Evolutionary conservation across 2,329 filamentous ascomycete species (phyloP), one percentile per base, ranked within the genome.

Genomic region (Penicillium occitanis): DNA sequence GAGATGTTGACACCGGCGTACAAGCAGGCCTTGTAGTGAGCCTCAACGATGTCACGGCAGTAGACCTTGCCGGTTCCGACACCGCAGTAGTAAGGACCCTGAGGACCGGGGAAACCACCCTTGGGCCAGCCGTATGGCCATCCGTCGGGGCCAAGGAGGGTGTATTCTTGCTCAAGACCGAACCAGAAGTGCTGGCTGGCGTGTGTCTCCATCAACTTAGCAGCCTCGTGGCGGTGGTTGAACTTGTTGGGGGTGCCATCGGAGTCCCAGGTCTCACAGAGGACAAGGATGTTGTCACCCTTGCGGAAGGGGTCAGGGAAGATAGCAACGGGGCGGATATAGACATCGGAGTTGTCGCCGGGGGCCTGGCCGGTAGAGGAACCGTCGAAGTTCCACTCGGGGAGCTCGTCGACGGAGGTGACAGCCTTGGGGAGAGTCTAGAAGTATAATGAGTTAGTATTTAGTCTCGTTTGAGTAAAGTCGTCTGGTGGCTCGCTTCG

Each of bases 81-180:
- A 91, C 94, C 95, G 81, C 94, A 97, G 90, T 96, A 97, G 87
- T 96, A 96, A 69, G 92, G 92, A 71, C 93, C 93, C 83, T 96
- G 93, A 72, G 93, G 92, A 79, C 91, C 93, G 70, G 93, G 93
- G 90, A 90, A 96, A 76, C 92, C 92, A 76, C 90, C 89, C 81
- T 87, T 87, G 77, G 91, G 91, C 91, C 92, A 96, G 83, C 95
- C 95, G 76, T 93, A 97, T 64, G 95, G 95, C 83, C 92, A 90
- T 80, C 93, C 91, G 73, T 90, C 87, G 72, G 88, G 82, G 76
- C 94, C 93, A 73, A 98, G 90, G 55, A 96, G 89, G 68, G 92
- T 98, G 87, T 98, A 98, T 82, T 98, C 94, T 80, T 98, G 94
- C 80, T 97, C 94, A 19, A 99, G 89, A 82, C 95, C 95, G 82